phyloP scores from a whole-genome alignment of 805 yeast species.

The Schwanniomyces sp. region DNA sequence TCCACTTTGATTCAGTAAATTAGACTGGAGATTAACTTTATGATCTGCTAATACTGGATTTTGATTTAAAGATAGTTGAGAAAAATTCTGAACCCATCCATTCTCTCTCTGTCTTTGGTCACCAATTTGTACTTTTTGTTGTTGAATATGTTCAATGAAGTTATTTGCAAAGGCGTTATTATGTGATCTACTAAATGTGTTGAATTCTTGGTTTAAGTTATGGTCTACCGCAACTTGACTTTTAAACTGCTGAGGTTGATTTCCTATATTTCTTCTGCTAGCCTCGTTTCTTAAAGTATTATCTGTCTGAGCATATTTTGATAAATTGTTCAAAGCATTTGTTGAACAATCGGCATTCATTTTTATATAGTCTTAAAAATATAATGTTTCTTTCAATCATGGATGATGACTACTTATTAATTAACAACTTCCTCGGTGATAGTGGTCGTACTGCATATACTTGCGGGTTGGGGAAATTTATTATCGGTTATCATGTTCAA shows the following conservation, averaged over 20 bases:
- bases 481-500: too few species aligned
- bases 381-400: not conserved
- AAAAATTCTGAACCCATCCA: conserved; percentile 32
- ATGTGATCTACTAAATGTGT: conserved; percentile 20
- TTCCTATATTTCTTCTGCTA: conserved; percentile 4
- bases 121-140: not conserved
- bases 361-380: not conserved
- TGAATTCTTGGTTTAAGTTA: conserved; percentile 39
- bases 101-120: conserved; percentile 1
- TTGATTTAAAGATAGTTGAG: conserved; percentile 16
- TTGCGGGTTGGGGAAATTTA: too few species aligned
- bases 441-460: not conserved
- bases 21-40: not conserved
- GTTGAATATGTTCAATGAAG: not conserved
- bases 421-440: not conserved
- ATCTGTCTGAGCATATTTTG: conserved; percentile 42
- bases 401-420: not conserved
- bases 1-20: conserved; percentile 7
- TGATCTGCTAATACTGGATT: not conserved
- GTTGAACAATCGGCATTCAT: conserved; percentile 43
- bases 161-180: conserved; percentile 13
- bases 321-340: conserved; percentile 42
- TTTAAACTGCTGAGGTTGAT: conserved; percentile 12
- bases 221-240: conserved; percentile 25
- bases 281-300: conserved; percentile 38